Evolutionary conservation across 495 filamentous ascomycete species (phyloP), one percentile per base, ranked within the genome.

Genomic region (Rhypophila decipiens): DNA sequence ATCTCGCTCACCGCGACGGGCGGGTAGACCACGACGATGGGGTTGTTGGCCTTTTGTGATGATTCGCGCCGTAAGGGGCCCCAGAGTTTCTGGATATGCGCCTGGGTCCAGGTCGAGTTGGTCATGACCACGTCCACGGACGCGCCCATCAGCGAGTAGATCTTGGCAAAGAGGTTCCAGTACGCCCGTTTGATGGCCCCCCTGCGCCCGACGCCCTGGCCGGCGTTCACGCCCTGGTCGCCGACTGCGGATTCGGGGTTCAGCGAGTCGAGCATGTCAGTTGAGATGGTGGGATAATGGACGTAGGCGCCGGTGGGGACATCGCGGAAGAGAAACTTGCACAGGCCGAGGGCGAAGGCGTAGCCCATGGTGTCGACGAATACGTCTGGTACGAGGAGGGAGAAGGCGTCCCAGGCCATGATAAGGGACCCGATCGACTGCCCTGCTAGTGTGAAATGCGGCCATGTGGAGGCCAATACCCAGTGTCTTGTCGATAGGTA

Each of bases 321-420:
- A 12, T 68, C 61, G 1, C 77, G 84, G 67, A 98, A 96, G 18
- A 96, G 75, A 38, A 83, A 76, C 58, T 91, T 94, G 67, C 76
- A 83, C 11, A 95, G 69, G 4, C 86, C 87, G 10, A 95, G 74
- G 2, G 86, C 76, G 63, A 97, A 98, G 18, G 91, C 88, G 63
- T 97, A 97, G 53, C 93, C 93, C 90, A 97, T 96, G 5, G 93
- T 98, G 60, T 98, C 93, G 56, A 98, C 75, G 55, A 96, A 95
- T 42, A 97, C 78, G 60, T 98, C 94, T 0, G 93, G 94, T 1
- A 89, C 87, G 2, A 97, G 74, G 10, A 95, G 81, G 29, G 78
- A 84, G 65, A 98, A 94, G n/a, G 91, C 91, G 53, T 97, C 93
- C 65, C 84, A 90, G 17, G 87, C 93, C 55, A 97, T 75, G 24